Conservation (phyloP, 805 yeast genomes). For the Starmerella vitae region DNA sequence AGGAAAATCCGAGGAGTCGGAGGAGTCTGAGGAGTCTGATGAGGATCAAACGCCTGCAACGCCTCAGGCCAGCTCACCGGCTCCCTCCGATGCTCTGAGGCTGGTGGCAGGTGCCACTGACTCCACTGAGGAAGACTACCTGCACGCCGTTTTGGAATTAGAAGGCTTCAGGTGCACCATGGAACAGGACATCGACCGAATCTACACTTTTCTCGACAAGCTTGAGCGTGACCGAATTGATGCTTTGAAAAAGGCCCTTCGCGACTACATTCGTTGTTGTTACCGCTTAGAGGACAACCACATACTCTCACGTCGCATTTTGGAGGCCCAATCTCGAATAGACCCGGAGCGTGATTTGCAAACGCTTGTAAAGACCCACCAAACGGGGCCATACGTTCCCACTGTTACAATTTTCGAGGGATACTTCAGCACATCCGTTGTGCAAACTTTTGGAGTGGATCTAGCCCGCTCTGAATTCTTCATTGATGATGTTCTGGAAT, state of each 20-base stretch:
- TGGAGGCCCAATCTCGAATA: slow-evolving; percentile 45
- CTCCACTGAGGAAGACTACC: slow-evolving; percentile 31
- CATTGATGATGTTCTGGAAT: slow-evolving; percentile 44
- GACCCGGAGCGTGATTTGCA: slow-evolving; percentile 51
- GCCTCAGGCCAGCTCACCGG: neutral
- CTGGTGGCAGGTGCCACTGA: slow-evolving; percentile 8
- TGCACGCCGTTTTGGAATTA: slow-evolving; percentile 39
- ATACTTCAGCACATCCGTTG: slow-evolving; percentile 44
- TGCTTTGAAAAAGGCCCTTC: slow-evolving; percentile 52
- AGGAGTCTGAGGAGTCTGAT: neutral
- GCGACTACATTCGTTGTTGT: slow-evolving; percentile 40
- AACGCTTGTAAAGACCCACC: slow-evolving; percentile 44
- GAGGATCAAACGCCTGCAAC: too few species aligned
- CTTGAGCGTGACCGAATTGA: slow-evolving; percentile 59
- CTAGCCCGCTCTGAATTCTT: slow-evolving; percentile 51
- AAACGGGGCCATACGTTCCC: slow-evolving; percentile 64
- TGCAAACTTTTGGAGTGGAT: slow-evolving; percentile 72
- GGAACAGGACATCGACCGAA: slow-evolving; percentile 54
- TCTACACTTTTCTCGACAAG: slow-evolving; percentile 53
- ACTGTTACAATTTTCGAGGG: slow-evolving; percentile 56
- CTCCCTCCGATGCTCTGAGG: neutral
- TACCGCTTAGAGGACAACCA: slow-evolving; percentile 36
- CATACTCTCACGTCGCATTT: slow-evolving; percentile 36
- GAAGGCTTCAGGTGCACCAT: slow-evolving; percentile 54
- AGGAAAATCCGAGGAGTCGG: slow-evolving; percentile 1